phyloP scores from a whole-genome alignment of 148 eudicot genomes.

The Euryodendron excelsum region DNA sequence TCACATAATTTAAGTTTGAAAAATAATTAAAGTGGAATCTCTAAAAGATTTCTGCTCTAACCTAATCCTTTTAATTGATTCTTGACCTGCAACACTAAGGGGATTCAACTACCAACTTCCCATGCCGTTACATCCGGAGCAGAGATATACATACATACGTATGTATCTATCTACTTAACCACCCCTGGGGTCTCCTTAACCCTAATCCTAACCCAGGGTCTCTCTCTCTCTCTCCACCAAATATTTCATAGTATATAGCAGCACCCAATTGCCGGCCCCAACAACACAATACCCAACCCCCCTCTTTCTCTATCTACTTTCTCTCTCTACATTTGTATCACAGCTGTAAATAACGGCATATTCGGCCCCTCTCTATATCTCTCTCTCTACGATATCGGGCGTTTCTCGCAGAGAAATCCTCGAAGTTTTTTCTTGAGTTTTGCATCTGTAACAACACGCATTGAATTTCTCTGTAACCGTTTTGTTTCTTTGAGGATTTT shows the following conservation, averaged over 20 bases:
- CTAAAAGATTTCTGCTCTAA: neutral
- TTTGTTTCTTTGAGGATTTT: neutral
- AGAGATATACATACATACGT: neutral
- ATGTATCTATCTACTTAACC: neutral
- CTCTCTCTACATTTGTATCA: too few relatives aligned
- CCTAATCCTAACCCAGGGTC: neutral
- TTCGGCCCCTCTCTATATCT: constrained; percentile 6
- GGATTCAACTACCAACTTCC: neutral
- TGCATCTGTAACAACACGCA: neutral
- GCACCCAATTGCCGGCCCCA: neutral
- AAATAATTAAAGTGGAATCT: too few relatives aligned
- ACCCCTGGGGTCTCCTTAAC: neutral
- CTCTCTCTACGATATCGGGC: neutral
- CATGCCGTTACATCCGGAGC: neutral
- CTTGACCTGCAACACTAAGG: neutral
- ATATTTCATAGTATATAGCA: neutral
- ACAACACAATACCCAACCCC: neutral
- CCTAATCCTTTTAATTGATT: neutral
- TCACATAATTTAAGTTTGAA: too few relatives aligned
- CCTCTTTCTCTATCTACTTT: neutral
- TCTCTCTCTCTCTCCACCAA: constrained; percentile 3
- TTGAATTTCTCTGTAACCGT: neutral
- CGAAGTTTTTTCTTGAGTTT: neutral
- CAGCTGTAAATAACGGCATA: too few relatives aligned
- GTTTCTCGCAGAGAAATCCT: neutral